A percentile compares a stretch with the other conserved stretches of the same genome.
phyloP scores from a whole-genome alignment of 345 rosid species.

The Euphorbia lathyris region DNA sequence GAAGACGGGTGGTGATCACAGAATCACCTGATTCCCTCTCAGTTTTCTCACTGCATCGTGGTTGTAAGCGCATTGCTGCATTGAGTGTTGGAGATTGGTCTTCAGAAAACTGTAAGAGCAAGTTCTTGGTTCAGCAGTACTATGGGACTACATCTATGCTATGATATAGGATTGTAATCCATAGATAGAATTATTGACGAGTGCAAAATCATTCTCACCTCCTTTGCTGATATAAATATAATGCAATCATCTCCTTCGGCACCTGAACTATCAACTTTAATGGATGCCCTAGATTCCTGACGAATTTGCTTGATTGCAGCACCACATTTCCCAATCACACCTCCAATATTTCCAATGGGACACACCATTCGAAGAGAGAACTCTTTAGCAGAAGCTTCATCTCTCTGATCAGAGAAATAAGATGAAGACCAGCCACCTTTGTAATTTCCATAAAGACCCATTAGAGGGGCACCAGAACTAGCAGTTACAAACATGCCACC shows the following conservation, averaged over 20 bases:
- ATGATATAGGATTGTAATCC: background rate
- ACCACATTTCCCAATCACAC: conserved; percentile 37
- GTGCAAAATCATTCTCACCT: conserved; percentile 18
- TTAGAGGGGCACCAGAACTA: conserved; percentile 23
- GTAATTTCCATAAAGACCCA: conserved; percentile 27
- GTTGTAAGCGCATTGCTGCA: conserved; percentile 35
- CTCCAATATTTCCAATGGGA: conserved; percentile 31
- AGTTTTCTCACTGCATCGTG: conserved; percentile 37
- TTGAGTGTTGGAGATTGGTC: conserved; percentile 33
- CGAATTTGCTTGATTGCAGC: conserved; percentile 31
- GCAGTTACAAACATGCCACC: conserved; percentile 24
- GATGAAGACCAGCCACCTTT: conserved; percentile 33
- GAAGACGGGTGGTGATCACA: conserved; percentile 34
- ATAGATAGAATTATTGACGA: background rate
- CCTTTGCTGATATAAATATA: conserved; percentile 35
- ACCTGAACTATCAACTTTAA: conserved; percentile 35
- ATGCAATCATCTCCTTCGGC: conserved; percentile 39
- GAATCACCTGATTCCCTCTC: conserved; percentile 36
- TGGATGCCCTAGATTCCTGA: conserved; percentile 34
- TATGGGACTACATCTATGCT: background rate
- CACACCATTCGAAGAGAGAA: conserved; percentile 32
- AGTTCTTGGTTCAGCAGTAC: background rate
- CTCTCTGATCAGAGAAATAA: conserved; percentile 25
- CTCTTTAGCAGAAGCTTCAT: conserved; percentile 28
- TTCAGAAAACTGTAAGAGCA: conserved; percentile 20